Base-by-base conservation (phyloP, 345 rosid species). In the Lenwebbia sp. region DNA sequence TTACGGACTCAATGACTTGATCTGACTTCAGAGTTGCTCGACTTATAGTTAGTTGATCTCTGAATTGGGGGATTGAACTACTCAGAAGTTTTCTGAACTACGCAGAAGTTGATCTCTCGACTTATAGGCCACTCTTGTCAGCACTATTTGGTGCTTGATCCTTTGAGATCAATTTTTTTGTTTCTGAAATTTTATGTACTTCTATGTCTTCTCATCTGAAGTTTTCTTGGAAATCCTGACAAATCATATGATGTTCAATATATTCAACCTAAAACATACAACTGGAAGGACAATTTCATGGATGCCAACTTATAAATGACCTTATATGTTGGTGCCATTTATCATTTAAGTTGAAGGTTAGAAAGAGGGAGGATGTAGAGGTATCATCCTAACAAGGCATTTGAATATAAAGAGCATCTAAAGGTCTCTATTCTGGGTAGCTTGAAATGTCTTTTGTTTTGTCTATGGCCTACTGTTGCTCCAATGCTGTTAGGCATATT, bases 51-150 rank as follows among this genome's bases (percentile, higher is more conserved):
- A 1, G 23, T 0, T 62, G 75, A 62, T 62, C 75, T 1, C 75
- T 62, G 0, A 30, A 0, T 1, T 1, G 1, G 41, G 22, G 12
- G 13, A 62, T 62, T 62, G 41, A 7, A 62, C 41, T 1, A 30
- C 10, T 30, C 1, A 62, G 23, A 62, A 40, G 41, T 40, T 40
- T 40, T 40, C 41, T 40, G 5, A 40, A 40, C 41, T 40, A 40
- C 41, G 4, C 41, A 40, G 41, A 40, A 40, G 41, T 40, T 40
- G 41, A 40, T 40, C 41, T 40, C 41, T 5, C 5, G 41, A 40
- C 41, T 40, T 40, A 40, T 5, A 40, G 41, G 41, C 5, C 41
- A 40, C 41, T 40, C 41, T 40, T 62, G 41, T 62, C 0, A 62
- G 75, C 75, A 62, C 0, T 30, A 15, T 3, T 30, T 15, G 41